These are phyloP conservation scores for Chytriomyces sp. DNA, from an alignment of 192 early-diverging fungal species.

Conservation along the genomic window DNA sequence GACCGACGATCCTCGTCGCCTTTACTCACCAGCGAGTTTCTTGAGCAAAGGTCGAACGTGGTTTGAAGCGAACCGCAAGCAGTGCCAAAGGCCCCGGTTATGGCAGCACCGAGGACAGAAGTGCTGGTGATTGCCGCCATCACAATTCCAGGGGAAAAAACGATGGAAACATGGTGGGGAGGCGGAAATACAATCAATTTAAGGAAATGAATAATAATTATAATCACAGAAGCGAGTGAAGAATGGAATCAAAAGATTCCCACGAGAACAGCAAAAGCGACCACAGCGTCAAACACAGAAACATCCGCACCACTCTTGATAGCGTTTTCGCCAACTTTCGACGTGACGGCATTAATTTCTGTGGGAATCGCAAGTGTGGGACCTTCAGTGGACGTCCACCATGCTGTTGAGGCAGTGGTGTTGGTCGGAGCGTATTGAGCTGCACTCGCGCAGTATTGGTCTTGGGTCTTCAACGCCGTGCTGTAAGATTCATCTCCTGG, in stretches of 20 bases:
- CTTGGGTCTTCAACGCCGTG: neutral
- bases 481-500: neutral
- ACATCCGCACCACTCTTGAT: neutral
- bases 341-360: neutral
- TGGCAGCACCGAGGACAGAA: neutral
- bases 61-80: neutral
- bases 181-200: neutral
- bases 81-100: neutral
- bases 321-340: neutral
- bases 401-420: neutral
- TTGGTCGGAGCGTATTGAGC: neutral
- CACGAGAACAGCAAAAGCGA: neutral
- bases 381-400: neutral
- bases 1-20: neutral
- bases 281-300: too few species aligned
- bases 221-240: neutral
- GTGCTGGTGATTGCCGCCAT: neutral
- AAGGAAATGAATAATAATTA: neutral
- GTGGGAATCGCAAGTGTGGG: neutral
- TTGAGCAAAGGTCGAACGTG: neutral
- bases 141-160: neutral
- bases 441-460: neutral
- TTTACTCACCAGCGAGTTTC: too few species aligned
- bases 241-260: neutral
- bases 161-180: neutral